These are phyloP conservation scores for Yarrowia yakushimensis DNA, from an alignment of 805 yeast species.

Conservation along the genomic window DNA sequence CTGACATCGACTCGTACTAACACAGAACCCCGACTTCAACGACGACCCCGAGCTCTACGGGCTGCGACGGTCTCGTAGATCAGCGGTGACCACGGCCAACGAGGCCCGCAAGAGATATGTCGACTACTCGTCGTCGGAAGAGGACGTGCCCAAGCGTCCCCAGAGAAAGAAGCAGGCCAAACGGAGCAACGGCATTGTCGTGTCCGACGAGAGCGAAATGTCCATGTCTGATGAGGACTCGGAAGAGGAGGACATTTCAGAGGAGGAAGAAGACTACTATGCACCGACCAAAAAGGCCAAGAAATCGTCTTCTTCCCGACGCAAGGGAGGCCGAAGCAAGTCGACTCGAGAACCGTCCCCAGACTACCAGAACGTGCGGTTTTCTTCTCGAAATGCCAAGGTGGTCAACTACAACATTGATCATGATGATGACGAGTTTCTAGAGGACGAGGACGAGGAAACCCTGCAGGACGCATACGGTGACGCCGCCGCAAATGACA, in stretches of 20 bases:
- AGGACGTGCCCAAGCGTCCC: conserved; percentile 13
- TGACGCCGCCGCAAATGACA: conserved; percentile 25
- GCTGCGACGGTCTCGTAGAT: conserved; percentile 42
- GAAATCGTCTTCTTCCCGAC: conserved; percentile 29
- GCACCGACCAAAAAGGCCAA: conserved; percentile 32
- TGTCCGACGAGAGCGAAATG: conserved; percentile 17
- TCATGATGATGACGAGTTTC: conserved; percentile 53
- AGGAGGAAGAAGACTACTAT: conserved; percentile 31
- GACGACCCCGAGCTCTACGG: conserved; percentile 44
- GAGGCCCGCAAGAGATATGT: conserved; percentile 25
- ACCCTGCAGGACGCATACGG: conserved; percentile 28
- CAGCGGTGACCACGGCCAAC: conserved; percentile 33
- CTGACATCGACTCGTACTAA: neutral
- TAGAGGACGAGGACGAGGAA: conserved; percentile 37
- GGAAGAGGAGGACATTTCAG: neutral
- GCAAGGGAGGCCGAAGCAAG: conserved; percentile 36
- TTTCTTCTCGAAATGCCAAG: conserved; percentile 66
- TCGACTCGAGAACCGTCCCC: conserved; percentile 33
- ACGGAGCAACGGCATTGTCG: neutral
- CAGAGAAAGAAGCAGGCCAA: conserved; percentile 12
- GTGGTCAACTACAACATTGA: conserved; percentile 71
- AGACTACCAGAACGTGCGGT: conserved; percentile 44
- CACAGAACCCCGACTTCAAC: conserved; percentile 27
- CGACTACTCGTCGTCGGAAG: conserved; percentile 19
- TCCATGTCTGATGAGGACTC: neutral